A percentile compares a stretch with the other conserved stretches of the same genome.
Conservation (phyloP, 2,329 filamentous ascomycete genomes). For the Pseudopithomyces maydicus region DNA sequence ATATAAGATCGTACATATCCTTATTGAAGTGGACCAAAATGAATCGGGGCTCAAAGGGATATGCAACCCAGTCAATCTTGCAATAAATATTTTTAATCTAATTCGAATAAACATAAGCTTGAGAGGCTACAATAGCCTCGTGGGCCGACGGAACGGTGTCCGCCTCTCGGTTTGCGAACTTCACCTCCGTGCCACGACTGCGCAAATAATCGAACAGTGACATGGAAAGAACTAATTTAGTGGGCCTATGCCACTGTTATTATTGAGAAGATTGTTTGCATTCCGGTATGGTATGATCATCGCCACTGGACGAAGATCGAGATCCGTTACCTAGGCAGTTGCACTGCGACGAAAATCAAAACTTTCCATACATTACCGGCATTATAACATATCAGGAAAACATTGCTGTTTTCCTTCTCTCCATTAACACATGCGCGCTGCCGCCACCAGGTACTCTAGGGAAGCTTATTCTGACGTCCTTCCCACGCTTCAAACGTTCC, state of each 20-base stretch:
- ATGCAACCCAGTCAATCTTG: too few relatives aligned
- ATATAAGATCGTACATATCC: too few relatives aligned
- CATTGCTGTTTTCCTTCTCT: neutral
- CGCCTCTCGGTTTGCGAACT: constrained; percentile 4
- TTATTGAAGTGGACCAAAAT: too few relatives aligned
- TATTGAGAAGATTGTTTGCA: too few relatives aligned
- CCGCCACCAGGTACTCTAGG: neutral
- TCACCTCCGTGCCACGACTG: neutral
- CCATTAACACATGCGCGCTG: neutral
- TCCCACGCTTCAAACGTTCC: neutral
- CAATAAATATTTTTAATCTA: too few relatives aligned
- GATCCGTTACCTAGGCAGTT: neutral
- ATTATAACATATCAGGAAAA: neutral
- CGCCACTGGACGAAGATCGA: neutral
- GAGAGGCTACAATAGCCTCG: neutral
- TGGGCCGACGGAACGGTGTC: neutral
- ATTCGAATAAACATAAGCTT: neutral
- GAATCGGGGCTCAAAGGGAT: too few relatives aligned
- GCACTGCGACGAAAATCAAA: neutral
- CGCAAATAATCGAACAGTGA: neutral
- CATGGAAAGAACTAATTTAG: neutral
- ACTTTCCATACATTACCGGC: neutral
- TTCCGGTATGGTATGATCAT: neutral
- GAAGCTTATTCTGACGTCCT: constrained; percentile 4
- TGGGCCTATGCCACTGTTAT: neutral